phyloP scores from a whole-genome alignment of 176 grass and related monocot species.

The Oryza brachyantha region DNA sequence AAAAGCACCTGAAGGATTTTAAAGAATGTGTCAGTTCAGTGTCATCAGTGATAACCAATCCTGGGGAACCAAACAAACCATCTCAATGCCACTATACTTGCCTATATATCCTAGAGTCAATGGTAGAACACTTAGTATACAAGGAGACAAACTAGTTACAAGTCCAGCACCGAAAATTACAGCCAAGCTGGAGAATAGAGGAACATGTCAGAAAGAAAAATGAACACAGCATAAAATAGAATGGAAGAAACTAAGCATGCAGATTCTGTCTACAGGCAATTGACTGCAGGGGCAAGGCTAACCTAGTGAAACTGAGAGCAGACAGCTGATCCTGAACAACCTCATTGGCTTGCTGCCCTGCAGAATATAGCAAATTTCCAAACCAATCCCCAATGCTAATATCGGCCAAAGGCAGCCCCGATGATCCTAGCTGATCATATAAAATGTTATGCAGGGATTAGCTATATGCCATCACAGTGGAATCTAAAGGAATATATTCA shows the following conservation, averaged over 20 bases:
- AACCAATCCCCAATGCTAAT: constrained; percentile 80
- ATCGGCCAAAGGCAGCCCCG: constrained; percentile 63
- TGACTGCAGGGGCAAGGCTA: constrained; percentile 6
- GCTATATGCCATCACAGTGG: not conserved
- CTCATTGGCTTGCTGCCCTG: constrained; percentile 88
- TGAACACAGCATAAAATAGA: not conserved
- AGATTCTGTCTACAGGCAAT: not conserved
- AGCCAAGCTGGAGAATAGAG: constrained; percentile 62
- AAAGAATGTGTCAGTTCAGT: constrained; percentile 10
- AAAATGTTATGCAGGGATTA: constrained; percentile 17
- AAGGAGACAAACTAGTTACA: constrained; percentile 93
- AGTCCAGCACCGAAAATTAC: constrained; percentile 98
- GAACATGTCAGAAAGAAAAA: constrained; percentile 10
- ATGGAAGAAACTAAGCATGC: not conserved
- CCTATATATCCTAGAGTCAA: constrained; percentile 96
- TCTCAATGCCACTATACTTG: constrained; percentile 6
- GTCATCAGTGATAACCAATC: constrained; percentile 8
- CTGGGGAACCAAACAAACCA: not conserved
- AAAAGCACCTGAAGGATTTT: constrained; percentile 69
- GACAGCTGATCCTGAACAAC: constrained; percentile 96
- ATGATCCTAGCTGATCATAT: constrained; percentile 41
- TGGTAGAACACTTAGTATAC: constrained; percentile 96
- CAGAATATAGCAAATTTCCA: constrained; percentile 79
- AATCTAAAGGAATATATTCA: not conserved
- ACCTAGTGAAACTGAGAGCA: constrained; percentile 95